phyloP scores from a whole-genome alignment of 2,329 filamentous ascomycete genomes.

The Colletotrichum sp. region DNA sequence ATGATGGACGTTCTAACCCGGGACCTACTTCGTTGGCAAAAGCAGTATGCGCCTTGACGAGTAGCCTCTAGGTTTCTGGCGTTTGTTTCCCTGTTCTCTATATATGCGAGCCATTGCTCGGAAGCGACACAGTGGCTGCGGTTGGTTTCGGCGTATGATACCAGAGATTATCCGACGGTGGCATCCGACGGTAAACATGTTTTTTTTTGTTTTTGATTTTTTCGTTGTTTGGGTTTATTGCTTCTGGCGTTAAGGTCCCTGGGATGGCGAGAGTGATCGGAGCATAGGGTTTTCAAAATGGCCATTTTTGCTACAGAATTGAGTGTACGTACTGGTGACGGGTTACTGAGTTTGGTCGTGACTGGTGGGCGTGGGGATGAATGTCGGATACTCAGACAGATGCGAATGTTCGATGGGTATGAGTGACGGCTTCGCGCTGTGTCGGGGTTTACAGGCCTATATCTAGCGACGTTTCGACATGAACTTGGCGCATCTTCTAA shows the following conservation, averaged over 20 bases:
- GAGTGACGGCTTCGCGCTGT: neutral
- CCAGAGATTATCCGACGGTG: neutral
- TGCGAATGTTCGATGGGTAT: neutral
- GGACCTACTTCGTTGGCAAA: constrained; percentile 85
- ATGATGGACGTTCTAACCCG: constrained; percentile 90
- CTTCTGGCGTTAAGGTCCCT: constrained; percentile 3
- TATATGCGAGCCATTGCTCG: neutral
- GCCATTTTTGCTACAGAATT: neutral
- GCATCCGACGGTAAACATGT: neutral
- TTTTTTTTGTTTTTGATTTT: neutral
- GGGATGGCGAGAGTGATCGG: neutral
- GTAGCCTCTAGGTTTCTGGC: constrained; percentile 33
- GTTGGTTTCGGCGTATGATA: constrained; percentile 17
- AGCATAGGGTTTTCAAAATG: neutral
- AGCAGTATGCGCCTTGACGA: constrained; percentile 59
- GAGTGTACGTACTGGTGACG: neutral
- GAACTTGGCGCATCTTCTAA: neutral
- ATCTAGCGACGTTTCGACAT: neutral
- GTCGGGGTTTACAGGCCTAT: neutral
- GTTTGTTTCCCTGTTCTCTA: constrained; percentile 47
- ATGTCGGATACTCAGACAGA: neutral
- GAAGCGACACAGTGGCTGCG: neutral
- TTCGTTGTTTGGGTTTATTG: neutral
- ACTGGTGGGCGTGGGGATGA: neutral
- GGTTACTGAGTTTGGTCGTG: constrained; percentile 3